Conservation (phyloP, 2,329 filamentous ascomycete genomes). For the Fusarium luffae region DNA sequence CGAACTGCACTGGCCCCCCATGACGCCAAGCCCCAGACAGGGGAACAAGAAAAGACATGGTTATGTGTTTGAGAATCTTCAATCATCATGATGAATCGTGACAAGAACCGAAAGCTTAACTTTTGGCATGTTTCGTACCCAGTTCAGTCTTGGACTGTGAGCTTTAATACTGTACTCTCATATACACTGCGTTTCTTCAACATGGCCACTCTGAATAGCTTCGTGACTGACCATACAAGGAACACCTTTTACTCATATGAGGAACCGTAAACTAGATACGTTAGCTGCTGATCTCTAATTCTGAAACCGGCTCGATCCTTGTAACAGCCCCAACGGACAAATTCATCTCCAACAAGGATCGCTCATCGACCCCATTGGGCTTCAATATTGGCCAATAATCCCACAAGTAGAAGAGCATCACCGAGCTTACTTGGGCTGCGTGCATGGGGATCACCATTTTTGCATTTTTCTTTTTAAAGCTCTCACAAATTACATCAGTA, state of each 20-base stretch:
- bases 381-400: conserved; percentile 2
- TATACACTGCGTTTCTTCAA: not conserved
- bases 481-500: conserved; percentile 29
- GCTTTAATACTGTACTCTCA: no score
- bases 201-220: not conserved
- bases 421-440: not conserved
- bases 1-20: conserved; percentile 24
- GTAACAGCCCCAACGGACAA: conserved; percentile 18
- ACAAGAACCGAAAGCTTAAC: not conserved
- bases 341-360: conserved; percentile 9
- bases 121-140: not conserved
- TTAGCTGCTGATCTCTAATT: conserved; percentile 28
- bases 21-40: conserved; percentile 37
- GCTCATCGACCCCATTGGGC: not conserved
- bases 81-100: not conserved
- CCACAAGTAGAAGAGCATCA: not conserved
- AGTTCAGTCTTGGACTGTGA: not conserved
- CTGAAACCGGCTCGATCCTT: conserved; percentile 33
- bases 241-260: not conserved
- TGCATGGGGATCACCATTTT: not conserved
- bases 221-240: not conserved
- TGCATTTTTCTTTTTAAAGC: conserved; percentile 27
- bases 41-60: conserved; percentile 17
- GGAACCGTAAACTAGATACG: conserved; percentile 2
- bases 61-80: not conserved